Evolutionary conservation across 441 rosid species (phyloP), one percentile per base, ranked within the genome.

Genomic region (Croton setiger): DNA sequence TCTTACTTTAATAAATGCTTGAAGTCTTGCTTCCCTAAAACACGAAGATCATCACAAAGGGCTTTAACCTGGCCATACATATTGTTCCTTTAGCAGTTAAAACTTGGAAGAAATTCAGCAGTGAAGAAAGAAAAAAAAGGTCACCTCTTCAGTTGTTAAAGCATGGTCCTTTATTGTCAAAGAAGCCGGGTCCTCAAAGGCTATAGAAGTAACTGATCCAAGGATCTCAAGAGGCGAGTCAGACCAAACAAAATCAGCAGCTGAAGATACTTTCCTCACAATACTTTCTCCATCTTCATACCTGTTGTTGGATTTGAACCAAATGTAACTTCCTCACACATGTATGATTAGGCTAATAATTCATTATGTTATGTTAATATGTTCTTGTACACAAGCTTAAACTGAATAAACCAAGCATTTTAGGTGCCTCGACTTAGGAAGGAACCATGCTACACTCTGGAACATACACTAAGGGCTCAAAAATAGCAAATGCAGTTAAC

Each of bases 11-110:
- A 51, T 59, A 90, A 83, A 79, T 87, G 71, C 83, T 94, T 94
- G 83, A 94, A 94, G 77, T 94, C 97, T 79, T 90, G 92, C 87
- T 92, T 91, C 66, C 96, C 96, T 77, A 92, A 73, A 68, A 94
- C 98, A 72, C 86, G 82, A 75, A 94, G 85, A 85, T 94, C 98
- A 57, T 88, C 97, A 72, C 99, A 94, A 43, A 92, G 90, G 64
- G 79, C 72, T 82, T 88, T 91, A 48, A 92, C 82, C 99, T 94
- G 78, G 55, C 41, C 66, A 76, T 39, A 60, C 35, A 64, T 7
- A 68, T 4, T 70, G 63, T 20, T 56, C 51, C 37, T 21, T 70
- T 63, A 58, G 41, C 15, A 4, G 52, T 39, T 47, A 71, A 23
- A 70, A 52, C 47, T 52, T 66, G 36, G 14, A 69, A 60, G 39